phyloP scores from a whole-genome alignment of 352 stramenopile genomes.

The Pythium coloratum region DNA sequence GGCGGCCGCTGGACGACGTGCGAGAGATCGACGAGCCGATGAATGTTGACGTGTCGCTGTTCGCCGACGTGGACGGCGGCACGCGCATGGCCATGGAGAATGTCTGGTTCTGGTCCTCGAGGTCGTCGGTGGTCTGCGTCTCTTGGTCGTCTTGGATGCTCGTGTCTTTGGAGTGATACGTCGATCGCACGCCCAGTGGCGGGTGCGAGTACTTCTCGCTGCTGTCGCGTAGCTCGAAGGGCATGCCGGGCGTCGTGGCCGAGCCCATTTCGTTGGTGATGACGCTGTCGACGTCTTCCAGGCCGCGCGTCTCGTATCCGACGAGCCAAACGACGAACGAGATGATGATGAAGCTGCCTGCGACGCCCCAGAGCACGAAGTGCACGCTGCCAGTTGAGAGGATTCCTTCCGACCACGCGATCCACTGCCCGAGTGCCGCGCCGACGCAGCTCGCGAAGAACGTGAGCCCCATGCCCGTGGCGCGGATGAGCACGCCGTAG shows the following conservation, averaged over 20 bases:
- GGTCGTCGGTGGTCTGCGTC: conserved; percentile 9
- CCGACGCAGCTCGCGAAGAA: conserved; percentile 19
- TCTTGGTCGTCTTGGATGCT: conserved; percentile 10
- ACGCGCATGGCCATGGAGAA: conserved; percentile 1
- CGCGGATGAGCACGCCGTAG: conserved; percentile 27
- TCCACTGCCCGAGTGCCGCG: conserved; percentile 17
- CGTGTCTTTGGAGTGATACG: conserved; percentile 17
- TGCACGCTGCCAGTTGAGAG: background rate
- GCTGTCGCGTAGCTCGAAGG: conserved; percentile 11
- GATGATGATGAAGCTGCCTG: conserved; percentile 8
- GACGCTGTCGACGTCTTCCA: conserved; percentile 25
- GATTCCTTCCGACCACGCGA: conserved; percentile 14
- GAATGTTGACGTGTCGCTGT: conserved; percentile 22
- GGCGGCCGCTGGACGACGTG: conserved; percentile 16
- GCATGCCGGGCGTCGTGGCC: background rate
- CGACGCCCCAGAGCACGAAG: conserved; percentile 21
- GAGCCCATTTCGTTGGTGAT: conserved; percentile 1
- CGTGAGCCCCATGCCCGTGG: conserved; percentile 27
- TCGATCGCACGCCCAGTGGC: background rate
- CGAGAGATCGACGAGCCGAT: conserved; percentile 22
- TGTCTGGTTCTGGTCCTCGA: conserved; percentile 4
- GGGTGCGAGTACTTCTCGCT: conserved; percentile 18
- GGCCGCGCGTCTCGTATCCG: conserved; percentile 19
- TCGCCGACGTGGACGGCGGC: background rate
- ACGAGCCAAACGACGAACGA: conserved; percentile 12